phyloP scores from a whole-genome alignment of 176 grass and related monocot species.

The Triticum timopheevii region DNA sequence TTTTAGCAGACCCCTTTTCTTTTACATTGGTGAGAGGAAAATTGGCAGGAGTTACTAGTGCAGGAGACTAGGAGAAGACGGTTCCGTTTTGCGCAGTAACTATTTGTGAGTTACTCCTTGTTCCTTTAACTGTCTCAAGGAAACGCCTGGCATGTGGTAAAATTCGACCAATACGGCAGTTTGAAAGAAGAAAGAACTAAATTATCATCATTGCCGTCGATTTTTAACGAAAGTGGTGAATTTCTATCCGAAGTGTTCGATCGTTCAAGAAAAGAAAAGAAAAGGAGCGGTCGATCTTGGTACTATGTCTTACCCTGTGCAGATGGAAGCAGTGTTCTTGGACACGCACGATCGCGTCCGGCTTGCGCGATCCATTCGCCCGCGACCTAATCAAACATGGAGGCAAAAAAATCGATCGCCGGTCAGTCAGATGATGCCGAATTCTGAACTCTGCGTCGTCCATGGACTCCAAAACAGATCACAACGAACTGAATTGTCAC shows the following conservation, averaged over 20 bases:
- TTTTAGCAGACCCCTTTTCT: no score
- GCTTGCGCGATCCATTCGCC: constrained; percentile 51
- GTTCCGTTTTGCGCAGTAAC: no score
- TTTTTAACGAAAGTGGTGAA: not conserved
- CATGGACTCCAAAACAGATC: not conserved
- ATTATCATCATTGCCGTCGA: not conserved
- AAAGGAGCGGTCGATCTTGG: not conserved
- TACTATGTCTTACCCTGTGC: constrained; percentile 55
- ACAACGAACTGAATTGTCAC: not conserved
- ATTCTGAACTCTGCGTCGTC: not conserved
- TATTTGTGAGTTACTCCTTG: no score
- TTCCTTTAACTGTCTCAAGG: not conserved
- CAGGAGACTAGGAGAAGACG: not conserved
- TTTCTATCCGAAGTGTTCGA: not conserved
- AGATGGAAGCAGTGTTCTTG: constrained; percentile 60
- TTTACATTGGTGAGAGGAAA: no score
- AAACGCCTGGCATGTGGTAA: not conserved
- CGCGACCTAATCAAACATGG: constrained; percentile 41
- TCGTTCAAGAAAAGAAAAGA: not conserved
- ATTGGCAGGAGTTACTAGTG: not conserved
- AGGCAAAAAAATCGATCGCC: not conserved
- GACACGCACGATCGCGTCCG: constrained; percentile 74
- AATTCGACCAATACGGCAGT: not conserved
- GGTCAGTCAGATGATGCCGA: not conserved
- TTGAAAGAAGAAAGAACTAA: not conserved